Evolutionary conservation across 805 yeast species (phyloP).

Genomic region (Candida pini): DNA sequence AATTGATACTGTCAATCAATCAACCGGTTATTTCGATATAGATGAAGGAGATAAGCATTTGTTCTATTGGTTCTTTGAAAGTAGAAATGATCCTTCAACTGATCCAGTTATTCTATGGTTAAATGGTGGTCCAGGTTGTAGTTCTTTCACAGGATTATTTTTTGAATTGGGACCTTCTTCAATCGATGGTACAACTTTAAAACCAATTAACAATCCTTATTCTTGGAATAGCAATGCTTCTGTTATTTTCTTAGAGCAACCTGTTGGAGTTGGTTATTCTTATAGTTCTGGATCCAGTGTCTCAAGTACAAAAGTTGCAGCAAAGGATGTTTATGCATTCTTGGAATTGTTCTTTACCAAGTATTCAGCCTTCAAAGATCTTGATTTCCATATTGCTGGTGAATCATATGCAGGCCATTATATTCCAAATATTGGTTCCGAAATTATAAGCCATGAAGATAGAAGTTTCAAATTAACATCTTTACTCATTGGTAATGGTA

Average conservation of each 20-base stretch:
- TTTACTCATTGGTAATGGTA: constrained; percentile 84
- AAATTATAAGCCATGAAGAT: constrained; percentile 59
- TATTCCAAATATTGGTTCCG: constrained; percentile 83
- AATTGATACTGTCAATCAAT: constrained; percentile 76
- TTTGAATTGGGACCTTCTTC: constrained; percentile 83
- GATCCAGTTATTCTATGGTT: constrained; percentile 88
- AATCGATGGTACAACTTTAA: constrained; percentile 47
- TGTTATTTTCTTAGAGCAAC: constrained; percentile 82
- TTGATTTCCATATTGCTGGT: constrained; percentile 82
- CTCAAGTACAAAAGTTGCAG: constrained; percentile 74
- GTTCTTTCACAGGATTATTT: constrained; percentile 79
- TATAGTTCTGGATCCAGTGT: constrained; percentile 44
- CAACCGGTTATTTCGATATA: constrained; percentile 80
- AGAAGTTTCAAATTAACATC: constrained; percentile 63
- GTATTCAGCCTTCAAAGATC: constrained; percentile 50
- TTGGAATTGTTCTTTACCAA: constrained; percentile 74
- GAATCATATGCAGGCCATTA: constrained; percentile 94
- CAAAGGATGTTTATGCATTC: constrained; percentile 74
- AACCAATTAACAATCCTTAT: constrained; percentile 65
- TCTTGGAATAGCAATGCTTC: constrained; percentile 85
- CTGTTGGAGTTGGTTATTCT: constrained; percentile 58
- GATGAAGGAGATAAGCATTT: constrained; percentile 65
- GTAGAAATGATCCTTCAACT: constrained; percentile 78
- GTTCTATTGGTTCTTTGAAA: constrained; percentile 77
- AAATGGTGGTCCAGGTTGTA: constrained; percentile 95